Base-by-base conservation (phyloP, 805 yeast species). In the Saturnispora saitoi region DNA sequence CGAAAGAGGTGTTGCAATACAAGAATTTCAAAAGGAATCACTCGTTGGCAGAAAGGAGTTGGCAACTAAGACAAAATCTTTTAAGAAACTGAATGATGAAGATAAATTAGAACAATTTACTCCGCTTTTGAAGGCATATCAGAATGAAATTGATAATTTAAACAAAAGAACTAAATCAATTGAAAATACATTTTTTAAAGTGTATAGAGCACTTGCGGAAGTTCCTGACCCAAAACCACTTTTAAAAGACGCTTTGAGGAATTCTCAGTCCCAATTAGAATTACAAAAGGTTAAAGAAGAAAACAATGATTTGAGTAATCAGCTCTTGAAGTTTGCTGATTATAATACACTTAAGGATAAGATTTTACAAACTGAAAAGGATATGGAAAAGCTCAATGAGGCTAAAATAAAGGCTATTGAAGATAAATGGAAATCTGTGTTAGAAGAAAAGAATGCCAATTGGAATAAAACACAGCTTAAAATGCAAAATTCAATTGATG, bases 171-270 rank as follows among this genome's bases (percentile, higher is more conserved):
- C 86, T 48, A 87, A 90, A 60, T 70, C 65, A 41, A 78, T 86
- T 1, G 98, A 93, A 59, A 70, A 74, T 34, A 73, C 80, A 29
- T 83, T 93, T 58, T 77, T 89, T 61, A 79, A 81, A 17, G 71
- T 86, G 20, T 91, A 91, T 68, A 71, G 86, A 48, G 71, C 79
- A 14, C 68, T 91, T 4, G 86, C 89, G 4, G 96, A 90, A 62
- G 90, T 95, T 0, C 97, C 97, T 0, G 97, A 91, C 67, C 98
- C 98, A 1, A 78, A 75, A 52, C 95, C 95, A 4, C 64, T 90
- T 38, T 67, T 91, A 50, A 85, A 84, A 56, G 74, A 80, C 34
- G 78, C 90, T 1, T 61, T 85, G 26, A 86, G 81, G 44, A 76
- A 86, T 4, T 77, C 83, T 7, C 64, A 73, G 3, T 52, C 61